A percentile compares a stretch with the other conserved stretches of the same genome.
phyloP scores from a whole-genome alignment of 2,329 filamentous ascomycete species.

The Ceratocystis cubensis region DNA sequence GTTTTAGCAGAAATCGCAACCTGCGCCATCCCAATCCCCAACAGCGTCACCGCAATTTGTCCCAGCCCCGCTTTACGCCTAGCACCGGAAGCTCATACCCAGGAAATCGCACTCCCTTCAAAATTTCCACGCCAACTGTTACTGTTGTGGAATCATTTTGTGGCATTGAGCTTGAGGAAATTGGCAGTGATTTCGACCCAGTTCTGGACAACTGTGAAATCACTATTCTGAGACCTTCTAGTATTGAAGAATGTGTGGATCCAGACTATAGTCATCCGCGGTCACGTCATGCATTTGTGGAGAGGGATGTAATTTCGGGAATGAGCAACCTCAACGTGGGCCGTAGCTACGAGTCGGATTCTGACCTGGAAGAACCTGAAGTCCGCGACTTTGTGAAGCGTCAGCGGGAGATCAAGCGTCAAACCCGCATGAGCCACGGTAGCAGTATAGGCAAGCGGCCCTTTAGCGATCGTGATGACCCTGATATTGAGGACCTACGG shows the following conservation, averaged over 20 bases:
- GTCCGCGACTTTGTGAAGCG: constrained; percentile 30
- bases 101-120: neutral
- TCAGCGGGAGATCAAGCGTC: constrained; percentile 34
- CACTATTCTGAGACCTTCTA: constrained; percentile 8
- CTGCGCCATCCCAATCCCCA: neutral
- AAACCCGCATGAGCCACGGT: constrained; percentile 38
- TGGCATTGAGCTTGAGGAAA: neutral
- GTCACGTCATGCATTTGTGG: constrained; percentile 26
- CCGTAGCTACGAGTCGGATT: constrained; percentile 31
- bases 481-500: constrained; percentile 31
- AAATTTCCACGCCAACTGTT: neutral
- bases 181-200: constrained; percentile 2
- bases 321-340: constrained; percentile 28
- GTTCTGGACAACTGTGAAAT: constrained; percentile 2
- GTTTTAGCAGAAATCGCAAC: neutral
- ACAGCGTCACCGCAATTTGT: constrained; percentile 4
- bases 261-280: constrained; percentile 33
- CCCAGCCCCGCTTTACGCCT: constrained; percentile 3
- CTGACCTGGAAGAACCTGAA: constrained; percentile 43
- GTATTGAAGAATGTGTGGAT: constrained; percentile 30
- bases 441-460: constrained; percentile 45
- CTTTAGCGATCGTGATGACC: constrained; percentile 42
- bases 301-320: constrained; percentile 7
- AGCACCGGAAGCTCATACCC: constrained; percentile 8
- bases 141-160: constrained; percentile 5